These are phyloP conservation scores for Podila verticillata DNA, from an alignment of 192 early-diverging fungal genomes.

Conservation along the genomic window DNA sequence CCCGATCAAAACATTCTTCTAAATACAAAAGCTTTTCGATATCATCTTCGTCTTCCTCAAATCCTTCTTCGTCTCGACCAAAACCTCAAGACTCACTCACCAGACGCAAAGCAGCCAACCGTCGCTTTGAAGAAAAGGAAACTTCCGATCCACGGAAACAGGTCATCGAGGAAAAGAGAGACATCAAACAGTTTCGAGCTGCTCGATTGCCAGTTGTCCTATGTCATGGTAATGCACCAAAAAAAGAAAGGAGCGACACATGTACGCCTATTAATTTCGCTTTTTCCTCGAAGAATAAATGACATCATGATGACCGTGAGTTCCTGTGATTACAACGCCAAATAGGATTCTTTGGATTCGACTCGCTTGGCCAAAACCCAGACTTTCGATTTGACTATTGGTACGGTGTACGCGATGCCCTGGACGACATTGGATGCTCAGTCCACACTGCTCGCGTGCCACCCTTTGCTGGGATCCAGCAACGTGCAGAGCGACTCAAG, in stretches of 20 bases:
- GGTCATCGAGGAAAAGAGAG: conserved; percentile 12
- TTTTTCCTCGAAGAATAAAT: conserved; percentile 35
- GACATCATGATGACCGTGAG: conserved; percentile 13
- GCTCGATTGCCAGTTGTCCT: conserved; percentile 84
- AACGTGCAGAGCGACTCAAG: conserved; percentile 81
- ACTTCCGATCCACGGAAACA: conserved; percentile 19
- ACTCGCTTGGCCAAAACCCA: conserved; percentile 48
- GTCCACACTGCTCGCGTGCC: conserved; percentile 83
- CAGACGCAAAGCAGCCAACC: not conserved
- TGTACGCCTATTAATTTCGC: not conserved
- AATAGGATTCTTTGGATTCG: conserved; percentile 73
- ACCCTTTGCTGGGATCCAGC: conserved; percentile 60
- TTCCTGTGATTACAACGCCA: not conserved
- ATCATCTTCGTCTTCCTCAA: not conserved
- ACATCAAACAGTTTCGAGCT: conserved; percentile 63
- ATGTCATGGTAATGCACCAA: conserved; percentile 73
- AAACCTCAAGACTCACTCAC: not conserved
- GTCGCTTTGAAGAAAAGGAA: not conserved
- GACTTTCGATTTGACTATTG: conserved; percentile 86
- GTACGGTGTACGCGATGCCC: conserved; percentile 80
- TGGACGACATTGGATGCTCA: conserved; percentile 81
- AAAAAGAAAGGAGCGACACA: not conserved
- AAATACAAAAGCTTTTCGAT: not conserved
- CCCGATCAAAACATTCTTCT: no score
- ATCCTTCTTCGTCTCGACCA: not conserved